Evolutionary conservation across 352 stramenopile genomes (phyloP).

Genomic region (Phytophthora cajani): DNA sequence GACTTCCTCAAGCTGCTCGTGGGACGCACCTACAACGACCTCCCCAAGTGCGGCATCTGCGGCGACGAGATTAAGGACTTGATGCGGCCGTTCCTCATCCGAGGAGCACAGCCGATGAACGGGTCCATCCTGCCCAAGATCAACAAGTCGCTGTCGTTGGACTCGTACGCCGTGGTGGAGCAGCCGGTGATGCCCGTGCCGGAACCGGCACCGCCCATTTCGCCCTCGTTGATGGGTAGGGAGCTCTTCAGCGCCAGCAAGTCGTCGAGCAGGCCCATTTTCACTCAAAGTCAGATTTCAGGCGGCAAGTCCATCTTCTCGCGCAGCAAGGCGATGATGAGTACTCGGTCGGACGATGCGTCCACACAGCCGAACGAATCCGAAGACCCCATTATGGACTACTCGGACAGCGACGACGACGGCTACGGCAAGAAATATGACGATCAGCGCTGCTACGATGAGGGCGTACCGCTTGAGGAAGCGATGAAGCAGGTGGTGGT

Average conservation of each 20-base stretch:
- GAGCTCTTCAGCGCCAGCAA: constrained; percentile 50
- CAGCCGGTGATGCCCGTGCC: constrained; percentile 39
- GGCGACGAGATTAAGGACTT: constrained; percentile 73
- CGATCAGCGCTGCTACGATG: constrained; percentile 73
- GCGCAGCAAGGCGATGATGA: constrained; percentile 41
- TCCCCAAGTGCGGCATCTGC: constrained; percentile 78
- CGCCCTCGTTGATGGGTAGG: constrained; percentile 22
- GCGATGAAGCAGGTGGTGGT: constrained; percentile 85
- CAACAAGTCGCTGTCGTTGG: constrained; percentile 73
- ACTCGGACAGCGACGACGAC: constrained; percentile 48
- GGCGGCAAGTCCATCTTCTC: constrained; percentile 42
- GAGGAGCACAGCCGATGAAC: constrained; percentile 77
- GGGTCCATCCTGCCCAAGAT: constrained; percentile 77
- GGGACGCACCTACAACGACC: constrained; percentile 70
- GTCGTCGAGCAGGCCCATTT: constrained; percentile 46
- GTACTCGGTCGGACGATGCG: constrained; percentile 43
- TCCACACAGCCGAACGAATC: constrained; percentile 63
- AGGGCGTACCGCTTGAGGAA: constrained; percentile 70
- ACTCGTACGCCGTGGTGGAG: constrained; percentile 66
- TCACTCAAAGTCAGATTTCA: constrained; percentile 43
- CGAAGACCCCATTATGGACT: constrained; percentile 54
- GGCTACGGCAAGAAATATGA: constrained; percentile 58
- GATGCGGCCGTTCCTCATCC: constrained; percentile 78
- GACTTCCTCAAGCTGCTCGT: constrained; percentile 80
- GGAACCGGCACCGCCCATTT: constrained; percentile 43